Evolutionary conservation across 2,329 filamentous ascomycete species (phyloP).

Genomic region (Aspergillus persii): DNA sequence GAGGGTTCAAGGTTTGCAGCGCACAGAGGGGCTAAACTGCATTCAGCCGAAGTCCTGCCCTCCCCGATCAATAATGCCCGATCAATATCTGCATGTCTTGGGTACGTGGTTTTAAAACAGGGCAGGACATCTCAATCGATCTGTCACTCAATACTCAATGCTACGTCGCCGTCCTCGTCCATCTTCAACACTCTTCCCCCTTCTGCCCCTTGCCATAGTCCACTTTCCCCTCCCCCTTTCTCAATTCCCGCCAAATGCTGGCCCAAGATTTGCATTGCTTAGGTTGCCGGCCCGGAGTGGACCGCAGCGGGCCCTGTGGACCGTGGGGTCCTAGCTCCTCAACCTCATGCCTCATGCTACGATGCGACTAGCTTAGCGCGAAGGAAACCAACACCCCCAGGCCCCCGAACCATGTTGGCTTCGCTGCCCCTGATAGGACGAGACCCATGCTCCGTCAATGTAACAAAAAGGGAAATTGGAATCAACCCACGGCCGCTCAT

Average conservation of each 20-base stretch:
- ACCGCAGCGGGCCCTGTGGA: constrained; percentile 24
- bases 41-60: constrained; percentile 7
- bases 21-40: constrained; percentile 4
- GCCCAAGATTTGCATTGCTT: constrained; percentile 24
- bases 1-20: constrained; percentile 7
- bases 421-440: constrained; percentile 17
- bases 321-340: constrained; percentile 22
- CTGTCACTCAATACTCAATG: not conserved
- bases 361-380: constrained; percentile 1
- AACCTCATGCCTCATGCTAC: constrained; percentile 17
- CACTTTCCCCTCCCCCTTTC: not conserved
- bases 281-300: constrained; percentile 26
- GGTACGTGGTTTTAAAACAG: not conserved
- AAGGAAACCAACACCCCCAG: constrained; percentile 10
- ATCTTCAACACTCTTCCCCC: not conserved
- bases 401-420: constrained; percentile 13
- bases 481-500: constrained; percentile 14
- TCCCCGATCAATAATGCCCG: constrained; percentile 11
- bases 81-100: constrained; percentile 14
- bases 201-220: not conserved
- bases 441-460: constrained; percentile 11
- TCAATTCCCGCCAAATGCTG: constrained; percentile 2
- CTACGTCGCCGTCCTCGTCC: not conserved
- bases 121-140: not conserved
- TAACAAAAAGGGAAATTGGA: constrained; percentile 18